Evolutionary conservation across 257 asterid species (phyloP).

Genomic region (Apocynum venetum): DNA sequence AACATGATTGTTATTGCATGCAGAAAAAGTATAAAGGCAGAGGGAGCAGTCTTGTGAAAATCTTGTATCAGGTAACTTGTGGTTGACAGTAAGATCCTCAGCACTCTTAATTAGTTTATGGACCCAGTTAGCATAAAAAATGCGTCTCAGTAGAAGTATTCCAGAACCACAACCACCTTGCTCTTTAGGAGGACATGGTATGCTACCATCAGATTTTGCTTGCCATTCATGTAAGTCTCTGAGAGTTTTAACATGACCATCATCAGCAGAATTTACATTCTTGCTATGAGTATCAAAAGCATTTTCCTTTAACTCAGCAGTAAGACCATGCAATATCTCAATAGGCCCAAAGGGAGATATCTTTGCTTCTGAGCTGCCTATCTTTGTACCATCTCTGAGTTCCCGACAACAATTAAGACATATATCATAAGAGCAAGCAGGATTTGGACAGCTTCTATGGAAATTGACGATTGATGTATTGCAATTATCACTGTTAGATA

Average conservation of each 20-base stretch:
- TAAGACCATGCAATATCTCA: constrained; percentile 13
- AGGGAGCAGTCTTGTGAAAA: constrained; percentile 38
- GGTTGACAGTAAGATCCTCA: constrained; percentile 38
- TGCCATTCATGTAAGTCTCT: constrained; percentile 41
- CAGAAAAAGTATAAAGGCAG: constrained; percentile 28
- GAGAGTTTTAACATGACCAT: constrained; percentile 9
- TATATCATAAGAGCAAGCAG: constrained; percentile 56
- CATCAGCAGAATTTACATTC: constrained; percentile 22
- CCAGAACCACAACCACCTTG: constrained; percentile 68
- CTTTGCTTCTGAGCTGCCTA: constrained; percentile 35
- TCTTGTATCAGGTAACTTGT: constrained; percentile 35
- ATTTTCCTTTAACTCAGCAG: constrained; percentile 14
- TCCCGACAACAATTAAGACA: constrained; percentile 72
- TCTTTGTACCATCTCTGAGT: constrained; percentile 54
- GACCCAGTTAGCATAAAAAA: constrained; percentile 50
- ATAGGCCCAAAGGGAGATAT: constrained; percentile 12
- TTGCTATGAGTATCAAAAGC: constrained; percentile 18
- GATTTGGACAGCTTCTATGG: constrained; percentile 68
- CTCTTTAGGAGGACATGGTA: constrained; percentile 72
- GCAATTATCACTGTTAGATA: constrained; percentile 67
- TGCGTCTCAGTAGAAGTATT: constrained; percentile 47
- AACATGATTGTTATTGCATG: constrained; percentile 15
- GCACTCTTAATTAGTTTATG: constrained; percentile 41
- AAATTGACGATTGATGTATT: constrained; percentile 71
- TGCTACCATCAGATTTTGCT: constrained; percentile 43